Conservation (phyloP, 257 asterid genomes). For the Primulina tabacum region DNA sequence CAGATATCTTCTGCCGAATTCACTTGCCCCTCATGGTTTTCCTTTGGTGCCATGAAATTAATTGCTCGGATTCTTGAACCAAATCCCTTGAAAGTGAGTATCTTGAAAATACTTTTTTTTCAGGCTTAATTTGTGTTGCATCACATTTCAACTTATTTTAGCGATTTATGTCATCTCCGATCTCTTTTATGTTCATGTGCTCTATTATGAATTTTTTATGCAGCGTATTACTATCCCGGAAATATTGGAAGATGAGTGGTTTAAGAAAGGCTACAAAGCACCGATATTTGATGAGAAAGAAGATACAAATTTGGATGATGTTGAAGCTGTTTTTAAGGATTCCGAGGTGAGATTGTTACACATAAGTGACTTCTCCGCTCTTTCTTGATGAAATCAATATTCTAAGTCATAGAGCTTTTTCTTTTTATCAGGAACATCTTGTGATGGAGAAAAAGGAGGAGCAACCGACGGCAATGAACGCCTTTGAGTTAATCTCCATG, state of each 20-base stretch:
- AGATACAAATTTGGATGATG: conserved; percentile 83
- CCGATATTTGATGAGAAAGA: conserved; percentile 75
- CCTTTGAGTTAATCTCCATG: conserved; percentile 93
- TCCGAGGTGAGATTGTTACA: conserved; percentile 51
- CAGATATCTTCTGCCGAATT: conserved; percentile 85
- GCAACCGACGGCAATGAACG: conserved; percentile 91
- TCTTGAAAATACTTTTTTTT: background rate
- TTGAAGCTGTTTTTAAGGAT: conserved; percentile 91
- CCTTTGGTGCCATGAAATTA: conserved; percentile 79
- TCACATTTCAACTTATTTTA: too few relatives aligned
- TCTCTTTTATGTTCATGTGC: background rate
- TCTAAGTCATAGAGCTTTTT: background rate
- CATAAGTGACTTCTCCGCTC: conserved; percentile 4
- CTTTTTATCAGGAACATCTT: conserved; percentile 58
- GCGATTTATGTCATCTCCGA: background rate
- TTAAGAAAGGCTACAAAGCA: conserved; percentile 76
- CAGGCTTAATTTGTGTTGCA: too few relatives aligned
- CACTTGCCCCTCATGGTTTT: conserved; percentile 92
- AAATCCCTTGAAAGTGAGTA: conserved; percentile 70
- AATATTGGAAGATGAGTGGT: conserved; percentile 86
- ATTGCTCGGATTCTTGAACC: conserved; percentile 81
- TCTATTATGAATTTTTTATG: conserved; percentile 21
- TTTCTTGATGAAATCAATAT: background rate
- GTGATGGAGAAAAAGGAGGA: conserved; percentile 80
- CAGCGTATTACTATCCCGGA: conserved; percentile 80